These are phyloP conservation scores for Biscutella laevigata DNA, from an alignment of 441 rosid genomes.

Conservation along the genomic window DNA sequence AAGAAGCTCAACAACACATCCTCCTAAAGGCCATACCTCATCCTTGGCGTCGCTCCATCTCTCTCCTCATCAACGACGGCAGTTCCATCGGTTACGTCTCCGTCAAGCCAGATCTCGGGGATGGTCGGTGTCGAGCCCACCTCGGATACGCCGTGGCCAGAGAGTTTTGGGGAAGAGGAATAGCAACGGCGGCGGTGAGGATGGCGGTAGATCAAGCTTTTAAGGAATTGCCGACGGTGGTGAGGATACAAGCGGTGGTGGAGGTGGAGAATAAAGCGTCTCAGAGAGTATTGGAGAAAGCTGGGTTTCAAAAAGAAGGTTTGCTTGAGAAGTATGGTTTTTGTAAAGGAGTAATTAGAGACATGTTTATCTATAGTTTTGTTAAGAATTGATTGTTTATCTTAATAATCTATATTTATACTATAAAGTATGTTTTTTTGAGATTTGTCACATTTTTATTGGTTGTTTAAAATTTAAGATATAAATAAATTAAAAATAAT, in stretches of 20 bases:
- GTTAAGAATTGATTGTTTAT: neutral
- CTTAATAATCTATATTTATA: too few species aligned
- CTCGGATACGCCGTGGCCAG: conserved; percentile 3
- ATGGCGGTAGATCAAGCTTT: conserved; percentile 11
- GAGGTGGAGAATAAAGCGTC: conserved; percentile 39
- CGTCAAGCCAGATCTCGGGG: conserved; percentile 8
- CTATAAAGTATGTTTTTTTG: too few species aligned
- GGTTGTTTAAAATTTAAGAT: too few species aligned
- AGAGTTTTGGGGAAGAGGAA: conserved; percentile 20
- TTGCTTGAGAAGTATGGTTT: conserved; percentile 42
- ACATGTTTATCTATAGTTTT: conserved; percentile 26
- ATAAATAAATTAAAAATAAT: too few species aligned
- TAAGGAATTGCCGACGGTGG: conserved; percentile 25
- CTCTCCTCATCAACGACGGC: conserved; percentile 4
- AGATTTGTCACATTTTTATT: too few species aligned
- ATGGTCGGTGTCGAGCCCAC: neutral
- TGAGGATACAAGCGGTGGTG: conserved; percentile 50
- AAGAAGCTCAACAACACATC: conserved; percentile 19
- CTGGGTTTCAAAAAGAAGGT: conserved; percentile 48
- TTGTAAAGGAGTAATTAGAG: conserved; percentile 41
- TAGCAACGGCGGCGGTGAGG: conserved; percentile 21
- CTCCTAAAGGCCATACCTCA: conserved; percentile 17
- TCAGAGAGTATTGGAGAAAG: conserved; percentile 47
- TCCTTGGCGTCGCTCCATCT: conserved; percentile 18
- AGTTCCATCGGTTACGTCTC: conserved; percentile 11